Percentiles rank a stretch among this genome's conserved stretches.
Evolutionary conservation across 1,139 yeast species (phyloP).

Genomic region (Trichomonascaceae sp.): DNA sequence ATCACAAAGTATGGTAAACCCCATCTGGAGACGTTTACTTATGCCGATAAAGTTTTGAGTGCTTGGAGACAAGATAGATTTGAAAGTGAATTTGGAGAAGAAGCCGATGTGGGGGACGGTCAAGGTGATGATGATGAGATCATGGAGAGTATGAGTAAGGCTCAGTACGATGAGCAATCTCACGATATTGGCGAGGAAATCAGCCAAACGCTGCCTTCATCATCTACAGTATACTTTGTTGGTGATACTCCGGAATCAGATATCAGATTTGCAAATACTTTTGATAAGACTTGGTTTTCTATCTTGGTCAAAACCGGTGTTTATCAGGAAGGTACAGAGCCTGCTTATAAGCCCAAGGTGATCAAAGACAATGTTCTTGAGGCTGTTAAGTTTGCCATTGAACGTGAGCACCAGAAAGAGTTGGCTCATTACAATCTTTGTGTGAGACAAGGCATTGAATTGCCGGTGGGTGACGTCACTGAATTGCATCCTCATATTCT

Average conservation of each 20-base stretch:
- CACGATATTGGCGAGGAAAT: slow-evolving; percentile 18
- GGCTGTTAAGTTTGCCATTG: slow-evolving; percentile 77
- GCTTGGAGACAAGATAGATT: slow-evolving; percentile 74
- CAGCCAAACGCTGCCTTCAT: slow-evolving; percentile 55
- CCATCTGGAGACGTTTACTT: slow-evolving; percentile 74
- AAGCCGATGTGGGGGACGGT: slow-evolving; percentile 7
- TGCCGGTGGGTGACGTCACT: slow-evolving; percentile 13
- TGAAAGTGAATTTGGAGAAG: slow-evolving; percentile 33
- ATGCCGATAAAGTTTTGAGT: slow-evolving; percentile 67
- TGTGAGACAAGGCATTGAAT: slow-evolving; percentile 11
- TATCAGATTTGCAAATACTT: slow-evolving; percentile 80
- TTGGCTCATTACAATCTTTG: slow-evolving; percentile 33
- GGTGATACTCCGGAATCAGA: slow-evolving; percentile 94
- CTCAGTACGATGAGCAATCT: slow-evolving; percentile 11
- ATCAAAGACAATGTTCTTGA: slow-evolving; percentile 68
- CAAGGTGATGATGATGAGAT: slow-evolving; percentile 3
- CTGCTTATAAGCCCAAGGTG: slow-evolving; percentile 72
- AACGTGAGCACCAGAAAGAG: slow-evolving; percentile 67
- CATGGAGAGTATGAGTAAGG: slow-evolving; percentile 25
- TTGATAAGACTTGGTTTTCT: slow-evolving; percentile 77
- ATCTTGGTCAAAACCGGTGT: slow-evolving; percentile 85
- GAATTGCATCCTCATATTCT: slow-evolving; percentile 17
- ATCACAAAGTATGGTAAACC: slow-evolving; percentile 83
- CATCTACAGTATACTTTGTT: slow-evolving; percentile 79
- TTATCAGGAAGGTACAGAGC: slow-evolving; percentile 70